Evolutionary conservation across 257 asterid species (phyloP).

Genomic region (Solanum pimpinellifolium): DNA sequence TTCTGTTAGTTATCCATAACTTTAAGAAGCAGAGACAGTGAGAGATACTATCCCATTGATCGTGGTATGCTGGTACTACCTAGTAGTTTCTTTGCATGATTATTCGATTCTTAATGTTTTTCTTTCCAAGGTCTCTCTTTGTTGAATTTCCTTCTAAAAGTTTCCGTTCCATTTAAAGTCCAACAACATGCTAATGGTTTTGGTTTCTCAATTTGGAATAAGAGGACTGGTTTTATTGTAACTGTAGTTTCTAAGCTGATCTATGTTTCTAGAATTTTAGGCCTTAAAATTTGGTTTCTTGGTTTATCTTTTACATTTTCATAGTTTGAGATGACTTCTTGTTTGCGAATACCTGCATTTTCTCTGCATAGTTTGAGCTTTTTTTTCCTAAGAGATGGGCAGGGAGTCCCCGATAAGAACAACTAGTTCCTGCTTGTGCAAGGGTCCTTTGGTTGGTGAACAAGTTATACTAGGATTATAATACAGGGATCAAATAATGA

Average conservation of each 20-base stretch:
- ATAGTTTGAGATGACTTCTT: neutral
- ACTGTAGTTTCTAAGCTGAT: neutral
- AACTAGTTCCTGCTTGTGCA: neutral
- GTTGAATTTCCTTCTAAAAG: neutral
- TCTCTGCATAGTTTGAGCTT: neutral
- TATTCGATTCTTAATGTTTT: neutral
- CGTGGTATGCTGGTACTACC: neutral
- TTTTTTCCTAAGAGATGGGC: neutral
- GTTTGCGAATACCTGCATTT: neutral
- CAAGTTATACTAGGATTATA: neutral
- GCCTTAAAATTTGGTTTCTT: neutral
- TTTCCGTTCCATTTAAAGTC: neutral
- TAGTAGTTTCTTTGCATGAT: neutral
- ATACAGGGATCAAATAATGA: neutral
- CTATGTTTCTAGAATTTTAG: neutral
- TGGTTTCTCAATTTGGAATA: neutral
- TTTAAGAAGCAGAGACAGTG: neutral
- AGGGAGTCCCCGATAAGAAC: neutral
- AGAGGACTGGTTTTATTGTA: neutral
- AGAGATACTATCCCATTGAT: neutral
- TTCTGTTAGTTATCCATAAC: neutral
- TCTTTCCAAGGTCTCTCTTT: neutral
- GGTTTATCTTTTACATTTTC: neutral
- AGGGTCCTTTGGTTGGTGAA: neutral
- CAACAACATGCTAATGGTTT: neutral